Percentiles rank a stretch among this genome's conserved stretches.
phyloP scores from a whole-genome alignment of 768 basidiomycete genomes.

The Collybia sp. region DNA sequence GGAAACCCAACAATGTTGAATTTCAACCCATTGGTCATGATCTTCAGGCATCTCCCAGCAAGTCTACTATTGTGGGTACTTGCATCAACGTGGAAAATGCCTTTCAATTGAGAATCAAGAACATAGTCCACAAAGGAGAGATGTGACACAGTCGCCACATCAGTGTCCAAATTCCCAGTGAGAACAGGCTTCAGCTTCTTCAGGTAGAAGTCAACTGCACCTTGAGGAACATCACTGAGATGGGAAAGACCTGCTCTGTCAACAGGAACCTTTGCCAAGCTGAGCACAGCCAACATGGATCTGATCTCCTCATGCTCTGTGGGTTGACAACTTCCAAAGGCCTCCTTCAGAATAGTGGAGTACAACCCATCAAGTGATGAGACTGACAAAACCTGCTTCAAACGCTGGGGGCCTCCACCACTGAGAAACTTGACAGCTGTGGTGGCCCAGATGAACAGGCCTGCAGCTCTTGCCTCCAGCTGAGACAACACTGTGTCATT shows the following conservation, averaged over 20 bases:
- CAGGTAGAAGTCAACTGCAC: not conserved
- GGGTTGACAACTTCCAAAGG: not conserved
- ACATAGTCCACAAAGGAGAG: not conserved
- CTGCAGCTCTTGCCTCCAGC: constrained; percentile 5
- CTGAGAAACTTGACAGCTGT: constrained; percentile 15
- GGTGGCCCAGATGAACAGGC: constrained; percentile 19
- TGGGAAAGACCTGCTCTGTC: not conserved
- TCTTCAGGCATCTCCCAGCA: constrained; percentile 9
- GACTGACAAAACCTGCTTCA: not conserved
- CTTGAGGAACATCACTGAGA: too few species aligned
- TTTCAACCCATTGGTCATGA: constrained; percentile 24
- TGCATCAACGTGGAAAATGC: not conserved
- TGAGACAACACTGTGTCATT: not conserved
- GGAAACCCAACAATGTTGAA: constrained; percentile 36
- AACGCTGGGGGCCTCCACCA: constrained; percentile 6
- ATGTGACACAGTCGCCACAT: not conserved
- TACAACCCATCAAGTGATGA: not conserved
- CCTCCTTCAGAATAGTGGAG: not conserved
- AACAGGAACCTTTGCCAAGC: not conserved
- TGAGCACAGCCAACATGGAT: not conserved
- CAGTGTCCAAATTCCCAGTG: not conserved
- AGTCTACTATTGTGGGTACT: not conserved
- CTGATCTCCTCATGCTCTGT: not conserved
- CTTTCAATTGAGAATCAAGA: not conserved
- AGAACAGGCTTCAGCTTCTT: not conserved